Conservation (phyloP, 768 basidiomycete genomes). For the Amanita rimosa region DNA sequence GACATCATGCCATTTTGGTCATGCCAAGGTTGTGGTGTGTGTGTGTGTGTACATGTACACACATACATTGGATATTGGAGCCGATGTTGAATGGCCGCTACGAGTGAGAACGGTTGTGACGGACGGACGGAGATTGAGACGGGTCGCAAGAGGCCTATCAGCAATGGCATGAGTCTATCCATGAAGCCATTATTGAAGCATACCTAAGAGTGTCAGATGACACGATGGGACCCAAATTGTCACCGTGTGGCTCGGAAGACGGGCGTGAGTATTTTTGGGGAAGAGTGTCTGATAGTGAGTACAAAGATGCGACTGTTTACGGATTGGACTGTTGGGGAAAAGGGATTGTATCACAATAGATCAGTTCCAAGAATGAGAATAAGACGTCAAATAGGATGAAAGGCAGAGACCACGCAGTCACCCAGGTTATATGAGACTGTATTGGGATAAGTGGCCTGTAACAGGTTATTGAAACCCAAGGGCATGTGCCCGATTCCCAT, state of each 20-base stretch:
- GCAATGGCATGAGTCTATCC: background rate
- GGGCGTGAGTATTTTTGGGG: background rate
- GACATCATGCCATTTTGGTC: background rate
- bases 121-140: background rate
- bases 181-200: background rate
- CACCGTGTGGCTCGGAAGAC: background rate
- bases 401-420: background rate
- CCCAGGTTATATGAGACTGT: background rate
- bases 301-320: background rate
- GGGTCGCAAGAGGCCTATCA: background rate
- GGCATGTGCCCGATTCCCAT: background rate
- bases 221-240: background rate
- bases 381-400: background rate
- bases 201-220: constrained; percentile 1
- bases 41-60: too few species aligned
- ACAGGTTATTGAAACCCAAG: background rate
- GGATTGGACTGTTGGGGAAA: background rate
- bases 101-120: background rate
- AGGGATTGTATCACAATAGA: background rate
- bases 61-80: too few species aligned
- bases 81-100: background rate
- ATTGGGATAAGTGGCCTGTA: background rate
- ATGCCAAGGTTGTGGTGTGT: too few species aligned
- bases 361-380: background rate
- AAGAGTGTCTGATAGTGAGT: background rate